Percentiles rank a stretch among this genome's conserved stretches.
phyloP scores from a whole-genome alignment of 1,139 yeast genomes.

The Protomyces arabidopsidicola region DNA sequence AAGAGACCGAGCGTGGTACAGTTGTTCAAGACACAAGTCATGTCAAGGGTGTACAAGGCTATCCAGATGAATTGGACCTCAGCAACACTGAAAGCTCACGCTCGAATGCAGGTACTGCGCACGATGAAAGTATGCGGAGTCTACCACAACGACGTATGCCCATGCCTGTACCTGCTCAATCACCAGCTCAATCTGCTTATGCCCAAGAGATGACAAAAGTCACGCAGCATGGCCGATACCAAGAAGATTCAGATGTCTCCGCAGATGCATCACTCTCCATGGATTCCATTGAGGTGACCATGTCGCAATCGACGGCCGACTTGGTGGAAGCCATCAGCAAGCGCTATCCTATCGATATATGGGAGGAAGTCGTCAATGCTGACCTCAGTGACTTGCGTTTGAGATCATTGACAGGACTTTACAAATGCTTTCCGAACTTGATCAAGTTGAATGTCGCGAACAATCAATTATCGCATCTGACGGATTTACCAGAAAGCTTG shows the following conservation, averaged over 20 bases:
- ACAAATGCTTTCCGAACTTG: conserved; percentile 41
- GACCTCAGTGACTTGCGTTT: conserved; percentile 38
- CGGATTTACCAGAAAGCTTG: conserved; percentile 41
- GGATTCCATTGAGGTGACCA: conserved; percentile 3
- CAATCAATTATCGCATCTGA: conserved; percentile 40
- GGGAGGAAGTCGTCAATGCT: conserved; percentile 41
- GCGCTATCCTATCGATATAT: conserved; percentile 30
- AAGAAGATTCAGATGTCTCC: neutral
- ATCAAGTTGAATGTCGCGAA: conserved; percentile 38
- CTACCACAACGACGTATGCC: neutral
- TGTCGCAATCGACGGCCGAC: conserved; percentile 15
- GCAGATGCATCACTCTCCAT: neutral
- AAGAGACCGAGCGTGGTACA: neutral
- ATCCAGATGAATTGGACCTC: conserved; percentile 13
- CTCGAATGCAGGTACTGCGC: neutral
- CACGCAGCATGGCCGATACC: neutral
- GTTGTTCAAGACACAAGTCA: neutral
- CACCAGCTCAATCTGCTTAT: neutral
- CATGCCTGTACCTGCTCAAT: neutral
- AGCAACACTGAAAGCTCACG: neutral
- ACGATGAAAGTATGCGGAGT: neutral
- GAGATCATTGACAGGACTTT: conserved; percentile 39
- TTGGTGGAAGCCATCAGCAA: conserved; percentile 14
- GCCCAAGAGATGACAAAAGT: neutral
- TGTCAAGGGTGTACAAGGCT: neutral